Conservation (phyloP, 108 stramenopile genomes). For the Discostella pseudostelligera region DNA sequence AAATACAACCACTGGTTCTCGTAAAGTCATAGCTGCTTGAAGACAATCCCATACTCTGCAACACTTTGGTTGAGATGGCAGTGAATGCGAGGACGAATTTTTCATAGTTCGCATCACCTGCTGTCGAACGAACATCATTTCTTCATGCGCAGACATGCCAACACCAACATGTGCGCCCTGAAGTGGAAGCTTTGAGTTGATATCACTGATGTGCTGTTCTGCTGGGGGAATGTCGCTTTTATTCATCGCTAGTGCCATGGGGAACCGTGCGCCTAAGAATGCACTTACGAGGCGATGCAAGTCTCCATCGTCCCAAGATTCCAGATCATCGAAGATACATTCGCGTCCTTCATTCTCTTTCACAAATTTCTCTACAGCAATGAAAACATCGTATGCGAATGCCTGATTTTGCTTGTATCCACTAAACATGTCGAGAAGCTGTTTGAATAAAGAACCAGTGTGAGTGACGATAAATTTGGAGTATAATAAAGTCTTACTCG, state of each 20-base stretch:
- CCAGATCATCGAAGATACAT: slow-evolving; percentile 53
- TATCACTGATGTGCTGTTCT: slow-evolving; percentile 41
- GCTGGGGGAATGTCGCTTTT: slow-evolving; percentile 74
- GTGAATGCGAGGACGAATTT: not conserved
- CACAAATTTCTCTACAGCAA: slow-evolving; percentile 62
- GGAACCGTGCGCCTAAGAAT: slow-evolving; percentile 85
- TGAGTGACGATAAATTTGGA: not conserved
- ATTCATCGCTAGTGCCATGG: slow-evolving; percentile 87
- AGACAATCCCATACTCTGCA: slow-evolving; percentile 71
- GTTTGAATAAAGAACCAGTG: slow-evolving; percentile 3
- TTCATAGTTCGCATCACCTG: slow-evolving; percentile 28
- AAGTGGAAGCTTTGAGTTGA: slow-evolving; percentile 58
- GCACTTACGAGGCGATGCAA: slow-evolving; percentile 75
- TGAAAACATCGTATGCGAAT: slow-evolving; percentile 51
- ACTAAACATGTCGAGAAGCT: slow-evolving; percentile 79
- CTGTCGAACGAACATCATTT: slow-evolving; percentile 74
- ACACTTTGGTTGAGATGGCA: not conserved
- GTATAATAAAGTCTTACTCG: not conserved
- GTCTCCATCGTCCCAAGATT: slow-evolving; percentile 76
- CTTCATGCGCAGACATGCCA: slow-evolving; percentile 63
- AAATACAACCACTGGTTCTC: slow-evolving; percentile 72
- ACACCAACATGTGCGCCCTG: slow-evolving; percentile 77
- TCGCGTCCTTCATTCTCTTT: slow-evolving; percentile 53
- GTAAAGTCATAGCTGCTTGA: slow-evolving; percentile 59
- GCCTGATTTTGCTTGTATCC: slow-evolving; percentile 82